These are phyloP conservation scores for Pelargonium myrrhifolium DNA, from an alignment of 441 rosid genomes.

Conservation along the genomic window DNA sequence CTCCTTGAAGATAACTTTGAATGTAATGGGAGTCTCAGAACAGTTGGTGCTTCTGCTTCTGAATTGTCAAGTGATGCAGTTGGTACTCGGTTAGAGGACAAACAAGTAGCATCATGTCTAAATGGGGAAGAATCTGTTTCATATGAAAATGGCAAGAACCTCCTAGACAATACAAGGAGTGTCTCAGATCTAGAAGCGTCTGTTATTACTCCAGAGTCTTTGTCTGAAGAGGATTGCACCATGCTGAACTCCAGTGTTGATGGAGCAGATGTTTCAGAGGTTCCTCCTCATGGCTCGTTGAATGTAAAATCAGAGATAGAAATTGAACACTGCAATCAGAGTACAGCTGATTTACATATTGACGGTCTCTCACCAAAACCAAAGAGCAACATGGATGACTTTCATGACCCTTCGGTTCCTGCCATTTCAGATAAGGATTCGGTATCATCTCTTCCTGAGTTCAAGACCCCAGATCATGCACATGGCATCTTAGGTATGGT, in stretches of 20 bases:
- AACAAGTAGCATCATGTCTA: conserved; percentile 23
- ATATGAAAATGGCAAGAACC: conserved; percentile 35
- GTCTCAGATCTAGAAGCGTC: conserved; percentile 32
- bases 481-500: conserved; percentile 51
- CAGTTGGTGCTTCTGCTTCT: conserved; percentile 35
- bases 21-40: conserved; percentile 26
- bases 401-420: conserved; percentile 34
- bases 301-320: conserved; percentile 51
- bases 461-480: conserved; percentile 31
- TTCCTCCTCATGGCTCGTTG: conserved; percentile 17
- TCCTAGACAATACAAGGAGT: conserved; percentile 26
- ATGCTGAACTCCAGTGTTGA: conserved; percentile 21
- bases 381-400: conserved; percentile 34
- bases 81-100: conserved; percentile 31
- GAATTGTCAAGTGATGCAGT: conserved; percentile 26
- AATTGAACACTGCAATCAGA: conserved; percentile 32
- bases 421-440: conserved; percentile 28
- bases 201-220: conserved; percentile 11
- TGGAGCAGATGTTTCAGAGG: conserved; percentile 36
- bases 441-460: conserved; percentile 33
- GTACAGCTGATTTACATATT: conserved; percentile 29
- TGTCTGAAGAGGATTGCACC: conserved; percentile 25
- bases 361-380: conserved; percentile 27
- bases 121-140: conserved; percentile 24
- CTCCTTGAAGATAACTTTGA: conserved; percentile 25